A percentile compares a stretch with the other conserved stretches of the same genome.
Conservation (phyloP, 306 rosid genomes). For the Gastrolobium villosum region DNA sequence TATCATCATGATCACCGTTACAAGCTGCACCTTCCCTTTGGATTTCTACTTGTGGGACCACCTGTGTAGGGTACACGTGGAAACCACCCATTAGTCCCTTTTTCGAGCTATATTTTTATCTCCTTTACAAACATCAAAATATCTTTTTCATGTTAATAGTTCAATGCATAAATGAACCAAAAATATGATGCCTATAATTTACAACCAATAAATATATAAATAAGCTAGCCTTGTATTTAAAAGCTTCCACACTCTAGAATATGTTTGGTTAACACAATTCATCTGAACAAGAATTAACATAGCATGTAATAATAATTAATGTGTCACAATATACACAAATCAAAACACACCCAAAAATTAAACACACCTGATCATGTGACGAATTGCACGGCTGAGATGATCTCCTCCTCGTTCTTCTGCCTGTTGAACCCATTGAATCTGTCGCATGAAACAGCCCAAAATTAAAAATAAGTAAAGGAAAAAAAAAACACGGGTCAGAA, state of each 20-base stretch:
- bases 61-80: conserved; percentile 59
- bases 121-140: not conserved
- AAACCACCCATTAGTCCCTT: conserved; percentile 22
- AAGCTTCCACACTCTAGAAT: not conserved
- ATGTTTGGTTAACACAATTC: not conserved
- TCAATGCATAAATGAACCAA: not conserved
- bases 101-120: not conserved
- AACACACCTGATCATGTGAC: conserved; percentile 67
- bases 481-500: not conserved
- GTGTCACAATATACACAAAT: not conserved
- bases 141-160: not conserved
- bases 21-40: conserved; percentile 39
- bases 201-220: not conserved
- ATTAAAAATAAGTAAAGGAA: not conserved
- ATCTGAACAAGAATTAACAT: not conserved
- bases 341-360: not conserved
- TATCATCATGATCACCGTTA: conserved; percentile 9
- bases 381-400: conserved; percentile 57
- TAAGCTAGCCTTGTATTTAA: not conserved
- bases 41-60: conserved; percentile 72
- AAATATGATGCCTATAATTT: not conserved
- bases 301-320: not conserved
- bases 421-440: conserved; percentile 48
- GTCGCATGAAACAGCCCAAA: not conserved
- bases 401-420: conserved; percentile 52